These are phyloP conservation scores for Penicillium occitanis DNA, from an alignment of 2,329 filamentous ascomycete species.

Conservation along the genomic window DNA sequence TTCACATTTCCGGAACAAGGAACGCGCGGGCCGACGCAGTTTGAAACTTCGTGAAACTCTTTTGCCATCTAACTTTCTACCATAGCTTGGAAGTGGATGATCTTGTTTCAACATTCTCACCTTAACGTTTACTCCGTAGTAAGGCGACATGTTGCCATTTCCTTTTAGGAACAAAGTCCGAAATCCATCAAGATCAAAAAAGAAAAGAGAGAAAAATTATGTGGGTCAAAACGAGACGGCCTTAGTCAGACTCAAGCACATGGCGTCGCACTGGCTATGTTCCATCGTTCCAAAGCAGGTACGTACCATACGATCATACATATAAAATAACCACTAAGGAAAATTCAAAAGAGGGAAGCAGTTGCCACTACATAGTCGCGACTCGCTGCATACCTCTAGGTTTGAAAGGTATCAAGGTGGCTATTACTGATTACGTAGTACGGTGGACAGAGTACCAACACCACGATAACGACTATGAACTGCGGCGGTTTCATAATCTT, in stretches of 20 bases:
- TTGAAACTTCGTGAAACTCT: neutral
- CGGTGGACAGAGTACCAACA: neutral
- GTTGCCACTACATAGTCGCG: neutral
- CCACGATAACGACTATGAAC: neutral
- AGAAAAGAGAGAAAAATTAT: neutral
- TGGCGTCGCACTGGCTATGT: slow-evolving; percentile 10
- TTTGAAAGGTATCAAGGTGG: neutral
- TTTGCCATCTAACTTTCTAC: neutral
- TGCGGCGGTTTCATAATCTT: neutral
- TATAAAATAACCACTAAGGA: neutral
- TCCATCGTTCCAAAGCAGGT: slow-evolving; percentile 7
- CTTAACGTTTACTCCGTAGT: neutral
- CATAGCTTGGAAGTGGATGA: neutral
- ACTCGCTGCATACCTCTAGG: neutral
- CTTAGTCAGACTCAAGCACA: slow-evolving; percentile 10
- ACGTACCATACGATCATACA: neutral
- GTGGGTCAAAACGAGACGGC: neutral
- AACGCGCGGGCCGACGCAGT: neutral
- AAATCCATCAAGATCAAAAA: neutral
- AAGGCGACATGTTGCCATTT: neutral
- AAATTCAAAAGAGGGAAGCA: neutral
- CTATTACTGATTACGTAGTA: neutral
- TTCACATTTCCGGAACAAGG: neutral
- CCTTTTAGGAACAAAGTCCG: slow-evolving; percentile 4
- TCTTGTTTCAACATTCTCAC: slow-evolving; percentile 1